Base-by-base conservation (phyloP, 495 filamentous ascomycete species). In the Amorphotheca resinae region DNA sequence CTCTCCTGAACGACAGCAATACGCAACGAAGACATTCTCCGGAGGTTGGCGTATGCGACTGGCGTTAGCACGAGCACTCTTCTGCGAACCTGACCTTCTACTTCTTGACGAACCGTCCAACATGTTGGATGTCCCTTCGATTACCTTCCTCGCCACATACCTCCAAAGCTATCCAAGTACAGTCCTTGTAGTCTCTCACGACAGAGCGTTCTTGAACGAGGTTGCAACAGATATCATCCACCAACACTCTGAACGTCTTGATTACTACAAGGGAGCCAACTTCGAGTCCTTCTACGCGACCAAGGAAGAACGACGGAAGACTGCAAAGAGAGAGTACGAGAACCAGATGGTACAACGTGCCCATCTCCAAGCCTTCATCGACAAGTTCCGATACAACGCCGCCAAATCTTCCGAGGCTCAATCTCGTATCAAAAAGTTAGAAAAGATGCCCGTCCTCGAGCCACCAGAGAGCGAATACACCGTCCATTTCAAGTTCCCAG, bases 81-180 rank as follows among this genome's bases (percentile, higher is more conserved):
- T 99, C 71, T 99, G 91, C 67, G 93, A 99, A 60, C 91, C 91
- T 25, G 91, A 99, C 64, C 66, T 99, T 17, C 70, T 99, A 48
- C 73, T 99, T 54, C 86, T 98, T 56, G 91, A 98, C 65, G 89
- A 98, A 76, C 91, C 91, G 58, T 96, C 93, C 38, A 99, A 99
- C 79, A 99, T 99, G 91, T 88, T 99, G 86, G 91, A 99, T 63
- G 91, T 96, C 48, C 93, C 91, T 5, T 96, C 93, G n/a, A 96
- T 96, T 52, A 94, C 91, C 39, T 99, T 96, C 77, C 72, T 99
- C 56, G 84, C 91, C 11, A 94, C 85, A 55, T 99, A 99, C 54
- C 82, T 99, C 4, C 86, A 94, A 57, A 68, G 69, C 34, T 99
- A 99, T 58, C 87, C 89, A 2, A 93, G 86, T 58, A 96, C 91